These are phyloP conservation scores for Colletotrichum australisinense DNA, from an alignment of 2,329 filamentous ascomycete genomes.

Conservation along the genomic window DNA sequence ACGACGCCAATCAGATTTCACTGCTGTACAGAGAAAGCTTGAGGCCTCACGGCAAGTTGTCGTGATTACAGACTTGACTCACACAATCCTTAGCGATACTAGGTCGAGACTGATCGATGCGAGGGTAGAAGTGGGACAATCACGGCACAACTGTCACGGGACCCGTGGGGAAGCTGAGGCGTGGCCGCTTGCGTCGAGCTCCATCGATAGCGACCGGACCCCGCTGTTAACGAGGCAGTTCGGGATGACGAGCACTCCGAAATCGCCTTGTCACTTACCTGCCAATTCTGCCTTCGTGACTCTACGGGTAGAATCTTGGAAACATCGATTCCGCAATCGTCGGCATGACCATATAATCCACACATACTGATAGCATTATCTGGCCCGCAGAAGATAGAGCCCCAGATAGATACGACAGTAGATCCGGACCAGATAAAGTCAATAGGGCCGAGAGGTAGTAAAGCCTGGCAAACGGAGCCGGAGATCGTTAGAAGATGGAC, in stretches of 20 bases:
- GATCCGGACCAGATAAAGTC: constrained; percentile 22
- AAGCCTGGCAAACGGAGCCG: constrained; percentile 4
- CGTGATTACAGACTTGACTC: constrained; percentile 13
- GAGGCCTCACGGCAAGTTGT: neutral
- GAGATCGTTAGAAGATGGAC: constrained; percentile 4
- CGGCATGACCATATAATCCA: constrained; percentile 19
- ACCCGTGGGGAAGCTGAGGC: constrained; percentile 19
- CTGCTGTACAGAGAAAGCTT: neutral
- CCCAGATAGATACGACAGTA: neutral
- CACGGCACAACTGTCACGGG: constrained; percentile 14
- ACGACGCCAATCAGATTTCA: neutral
- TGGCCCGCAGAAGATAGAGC: neutral
- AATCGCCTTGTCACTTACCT: neutral
- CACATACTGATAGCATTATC: neutral
- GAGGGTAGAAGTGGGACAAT: neutral
- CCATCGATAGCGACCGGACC: neutral
- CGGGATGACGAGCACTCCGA: neutral
- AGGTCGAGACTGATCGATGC: constrained; percentile 19
- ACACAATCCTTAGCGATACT: neutral
- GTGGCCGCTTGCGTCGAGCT: constrained; percentile 10
- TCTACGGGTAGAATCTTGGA: neutral
- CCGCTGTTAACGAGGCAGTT: constrained; percentile 14
- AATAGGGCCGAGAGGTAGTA: constrained; percentile 3
- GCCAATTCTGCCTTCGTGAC: neutral
- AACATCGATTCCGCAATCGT: constrained; percentile 4